Percentiles rank a stretch among this genome's conserved stretches.
These are phyloP conservation scores for Syzygium aqueum DNA, from an alignment of 345 rosid species.

Conservation along the genomic window DNA sequence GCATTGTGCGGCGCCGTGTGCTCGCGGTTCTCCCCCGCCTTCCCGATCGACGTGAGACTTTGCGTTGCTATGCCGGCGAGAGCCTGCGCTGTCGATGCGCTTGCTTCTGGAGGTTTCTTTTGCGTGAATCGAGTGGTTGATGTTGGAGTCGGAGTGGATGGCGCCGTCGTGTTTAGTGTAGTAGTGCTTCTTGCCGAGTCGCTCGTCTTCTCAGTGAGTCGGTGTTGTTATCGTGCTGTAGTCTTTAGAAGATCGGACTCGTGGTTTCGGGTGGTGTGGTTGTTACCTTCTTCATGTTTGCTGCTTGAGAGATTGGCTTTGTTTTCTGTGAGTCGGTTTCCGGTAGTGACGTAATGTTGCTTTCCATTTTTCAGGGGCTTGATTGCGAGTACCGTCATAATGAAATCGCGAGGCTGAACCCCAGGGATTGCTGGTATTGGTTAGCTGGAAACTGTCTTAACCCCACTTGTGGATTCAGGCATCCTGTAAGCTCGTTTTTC, in stretches of 20 bases:
- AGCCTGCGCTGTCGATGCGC: not conserved
- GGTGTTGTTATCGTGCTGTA: not conserved
- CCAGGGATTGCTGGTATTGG: slow-evolving; percentile 66
- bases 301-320: not conserved
- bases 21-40: not conserved
- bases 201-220: not conserved
- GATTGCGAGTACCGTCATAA: slow-evolving; percentile 60
- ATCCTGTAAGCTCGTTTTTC: slow-evolving; percentile 35
- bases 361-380: slow-evolving; percentile 26
- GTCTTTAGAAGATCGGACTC: not conserved
- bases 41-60: not conserved
- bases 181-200: not conserved
- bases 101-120: not conserved
- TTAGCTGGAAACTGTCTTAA: slow-evolving; percentile 56
- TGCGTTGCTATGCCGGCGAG: not conserved
- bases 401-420: slow-evolving; percentile 55
- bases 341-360: not conserved
- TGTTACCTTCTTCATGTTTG: not conserved
- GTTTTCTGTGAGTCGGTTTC: not conserved
- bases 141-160: not conserved
- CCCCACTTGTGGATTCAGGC: slow-evolving; percentile 47
- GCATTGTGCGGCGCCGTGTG: not conserved
- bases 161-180: not conserved
- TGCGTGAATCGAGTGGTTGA: not conserved
- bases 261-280: not conserved